Evolutionary conservation across 345 rosid species (phyloP), one percentile per base, ranked within the genome.

Genomic region (Eucalyptus regnans): DNA sequence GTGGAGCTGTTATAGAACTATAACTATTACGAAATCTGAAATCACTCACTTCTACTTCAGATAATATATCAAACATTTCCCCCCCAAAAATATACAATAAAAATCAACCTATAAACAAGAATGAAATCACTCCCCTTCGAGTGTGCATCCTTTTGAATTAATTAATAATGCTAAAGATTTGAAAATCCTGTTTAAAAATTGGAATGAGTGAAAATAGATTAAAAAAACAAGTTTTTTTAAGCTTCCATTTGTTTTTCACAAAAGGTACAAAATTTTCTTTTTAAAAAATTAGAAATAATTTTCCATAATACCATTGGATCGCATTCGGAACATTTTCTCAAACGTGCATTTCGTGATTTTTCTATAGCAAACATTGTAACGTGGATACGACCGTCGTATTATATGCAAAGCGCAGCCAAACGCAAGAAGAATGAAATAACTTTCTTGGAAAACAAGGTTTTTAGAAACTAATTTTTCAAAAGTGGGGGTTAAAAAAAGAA

Each of bases 1-100:
- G 10, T 52, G 0, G 1, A 52, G 18, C 0, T 8, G 0, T 52
- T 52, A 52, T 9, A 52, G 20, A 20, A 52, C 5, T 0, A 25
- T 0, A 52, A 52, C 0, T 52, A 52, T 20, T 18, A 18, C 5
- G 0, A 51, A 51, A 16, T 0, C 2, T 0, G 54, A 51, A 51
- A 17, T 17, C 0, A 2, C 10, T 52, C 0, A 8, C 4, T 2
- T 52, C 0, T 52, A 52, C 2, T 52, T 52, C 2, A 18, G 0
- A 52, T 0, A 18, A 52, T 52, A 52, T 27, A 1, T 60, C 4
- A 29, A 60, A 14, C 37, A 0, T 18, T 18, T 52, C 4, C 1
- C 23, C 2, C 1, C 1, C 5, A 13, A 54, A 20, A 54, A 54
- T 4, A 20, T 1, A 20, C 3, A 18, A 18, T 16, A 54, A 7